Base-by-base conservation (phyloP, 2,329 filamentous ascomycete species). In the Cladosporium sp. region DNA sequence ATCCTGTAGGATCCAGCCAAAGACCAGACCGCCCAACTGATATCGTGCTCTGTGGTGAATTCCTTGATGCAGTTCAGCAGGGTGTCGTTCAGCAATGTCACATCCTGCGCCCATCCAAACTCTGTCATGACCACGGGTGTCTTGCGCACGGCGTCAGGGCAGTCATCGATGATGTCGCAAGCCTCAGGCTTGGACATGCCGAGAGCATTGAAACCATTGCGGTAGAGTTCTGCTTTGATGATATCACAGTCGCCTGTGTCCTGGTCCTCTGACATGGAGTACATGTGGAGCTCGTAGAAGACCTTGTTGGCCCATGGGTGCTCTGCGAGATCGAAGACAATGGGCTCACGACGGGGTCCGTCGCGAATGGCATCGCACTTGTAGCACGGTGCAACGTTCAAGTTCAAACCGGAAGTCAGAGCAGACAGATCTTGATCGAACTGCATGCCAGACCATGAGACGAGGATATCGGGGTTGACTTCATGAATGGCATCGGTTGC, bases 1-100 rank as follows among this genome's bases (percentile, higher is more conserved):
- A 78, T 73, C 36, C 79, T 71, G 63, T 79, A 82, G 50, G 75
- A 78, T 0, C 79, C 80, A 0, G 79, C 79, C 45, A 81, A 67
- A 51, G 72, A 70, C 78, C 80, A 81, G 70, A 80, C 75, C 62
- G 77, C 76, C 79, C 79, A 81, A 66, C 76, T 77, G 28, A 82
- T 70, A 22, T 71, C 64, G 60, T 82, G 70, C 64, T 74, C 71
- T 57, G 73, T 66, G 15, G 79, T 80, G 67, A 74, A 82, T 15
- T 75, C 73, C 34, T 70, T 69, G 55, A 81, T 66, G 63, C 79
- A 82, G 51, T 73, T 75, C 66, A 78, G 75, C 60, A 81, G 69
- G n/a, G 74, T 75, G 61, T 76, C 72, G 55, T 75, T 75, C 64
- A 79, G 73, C 22, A 80, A 62, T 1, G 71, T 71, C 20, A 60